Conservation (phyloP, 2,329 filamentous ascomycete species). For the Aspergillus caelatus region DNA sequence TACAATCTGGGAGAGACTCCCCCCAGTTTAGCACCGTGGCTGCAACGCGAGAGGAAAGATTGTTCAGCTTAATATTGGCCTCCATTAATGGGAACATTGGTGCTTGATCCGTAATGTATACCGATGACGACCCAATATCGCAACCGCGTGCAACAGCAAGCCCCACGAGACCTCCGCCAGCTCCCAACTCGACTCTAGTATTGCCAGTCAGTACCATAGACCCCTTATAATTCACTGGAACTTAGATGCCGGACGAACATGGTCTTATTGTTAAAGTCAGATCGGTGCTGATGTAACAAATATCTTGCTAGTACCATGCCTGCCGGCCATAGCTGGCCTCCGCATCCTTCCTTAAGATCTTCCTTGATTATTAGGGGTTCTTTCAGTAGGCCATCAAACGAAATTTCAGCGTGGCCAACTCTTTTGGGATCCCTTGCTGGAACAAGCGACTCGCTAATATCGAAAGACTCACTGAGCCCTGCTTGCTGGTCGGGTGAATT, state of each 20-base stretch:
- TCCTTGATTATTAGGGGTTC: conserved; percentile 76
- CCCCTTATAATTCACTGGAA: neutral
- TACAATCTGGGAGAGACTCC: conserved; percentile 41
- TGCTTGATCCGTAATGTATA: conserved; percentile 84
- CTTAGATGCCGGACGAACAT: conserved; percentile 60
- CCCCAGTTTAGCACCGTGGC: conserved; percentile 81
- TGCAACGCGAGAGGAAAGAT: conserved; percentile 63
- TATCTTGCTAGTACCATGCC: conserved; percentile 88
- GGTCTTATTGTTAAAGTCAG: conserved; percentile 65
- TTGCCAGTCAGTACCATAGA: neutral
- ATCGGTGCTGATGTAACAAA: conserved; percentile 72
- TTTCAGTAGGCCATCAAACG: conserved; percentile 74
- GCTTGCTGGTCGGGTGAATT: conserved; percentile 16
- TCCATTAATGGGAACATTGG: conserved; percentile 86
- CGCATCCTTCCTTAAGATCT: conserved; percentile 84
- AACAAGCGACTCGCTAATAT: conserved; percentile 59
- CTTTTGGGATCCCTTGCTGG: conserved; percentile 55
- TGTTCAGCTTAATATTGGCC: conserved; percentile 83
- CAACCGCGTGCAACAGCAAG: conserved; percentile 63
- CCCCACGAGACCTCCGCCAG: conserved; percentile 84
- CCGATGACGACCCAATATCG: conserved; percentile 52
- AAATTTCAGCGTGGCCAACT: conserved; percentile 54
- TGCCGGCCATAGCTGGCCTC: conserved; percentile 92
- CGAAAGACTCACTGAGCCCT: conserved; percentile 35
- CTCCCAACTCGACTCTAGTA: conserved; percentile 81